Base-by-base conservation (phyloP, 1,139 yeast genomes). In the Nakaseomyces kungkrabaensis region DNA sequence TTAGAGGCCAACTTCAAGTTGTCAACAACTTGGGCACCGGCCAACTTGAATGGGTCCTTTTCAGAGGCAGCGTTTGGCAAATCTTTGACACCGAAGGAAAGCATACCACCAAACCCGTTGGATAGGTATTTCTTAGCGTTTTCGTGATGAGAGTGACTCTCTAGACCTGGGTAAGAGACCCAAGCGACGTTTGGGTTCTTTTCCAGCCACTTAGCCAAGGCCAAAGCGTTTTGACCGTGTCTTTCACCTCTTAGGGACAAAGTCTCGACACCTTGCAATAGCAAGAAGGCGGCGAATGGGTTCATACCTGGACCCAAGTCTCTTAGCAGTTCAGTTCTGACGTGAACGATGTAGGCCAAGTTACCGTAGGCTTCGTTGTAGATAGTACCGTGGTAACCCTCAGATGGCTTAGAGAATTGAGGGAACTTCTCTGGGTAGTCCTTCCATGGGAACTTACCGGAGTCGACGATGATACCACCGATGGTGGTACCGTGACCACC, bases 401-500 rank as follows among this genome's bases (percentile, higher is more conserved):
- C 95, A 45, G 92, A 79, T 43, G 97, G 97, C 67, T 85, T 70
- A 37, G 90, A 83, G 67, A 89, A 85, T 69, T 89, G 96, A 47
- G 97, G 96, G 75, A 76, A 90, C 69, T 83, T 86, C 65, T 82
- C 82, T 48, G 95, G 94, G 72, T 86, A 78, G 56, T 87, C 78
- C 54, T 77, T 74, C 92, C 96, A 92, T 61, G 92, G 94, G 76
- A 92, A 92, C 54, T 84, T 87, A 60, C 97, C 97, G 42, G 89
- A 79, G 68, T 86, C 97, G 49, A 92, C 77, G 57, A 92, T 76
- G 49, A 83, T 87, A 73, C 98, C 98, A 49, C 87, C 97, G 68
- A 92, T 82, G 48, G 97, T 86, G 53, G 89, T 89, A 65, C 97
- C 97, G 67, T 90, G 97, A 54, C 97, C 98, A 58, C 96, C 96